A percentile compares a stretch with the other conserved stretches of the same genome.
phyloP scores from a whole-genome alignment of 208 protist genomes.

The Tritrichomonas musculus region DNA sequence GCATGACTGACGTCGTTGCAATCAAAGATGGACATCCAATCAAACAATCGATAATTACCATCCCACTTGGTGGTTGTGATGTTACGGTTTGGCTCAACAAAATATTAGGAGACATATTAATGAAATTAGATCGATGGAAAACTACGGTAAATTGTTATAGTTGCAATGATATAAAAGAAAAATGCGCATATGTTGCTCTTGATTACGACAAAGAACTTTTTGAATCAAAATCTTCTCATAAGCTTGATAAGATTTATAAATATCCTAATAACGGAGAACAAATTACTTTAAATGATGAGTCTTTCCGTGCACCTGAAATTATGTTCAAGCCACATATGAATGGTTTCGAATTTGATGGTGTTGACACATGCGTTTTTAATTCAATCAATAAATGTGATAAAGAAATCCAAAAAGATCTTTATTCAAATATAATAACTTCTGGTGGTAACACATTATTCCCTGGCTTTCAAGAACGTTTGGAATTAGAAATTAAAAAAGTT shows the following conservation, averaged over 20 bases:
- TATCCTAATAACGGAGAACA: constrained; percentile 64
- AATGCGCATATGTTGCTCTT: constrained; percentile 58
- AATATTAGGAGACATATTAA: constrained; percentile 46
- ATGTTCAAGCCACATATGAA: constrained; percentile 68
- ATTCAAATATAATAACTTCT: constrained; percentile 55
- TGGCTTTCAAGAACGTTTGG: constrained; percentile 83
- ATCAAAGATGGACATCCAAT: constrained; percentile 71
- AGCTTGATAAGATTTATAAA: constrained; percentile 57
- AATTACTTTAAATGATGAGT: constrained; percentile 50
- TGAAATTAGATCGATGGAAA: constrained; percentile 54
- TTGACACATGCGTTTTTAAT: constrained; percentile 56
- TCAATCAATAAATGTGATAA: constrained; percentile 63
- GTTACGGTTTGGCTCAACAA: constrained; percentile 63
- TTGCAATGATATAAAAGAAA: constrained; percentile 64
- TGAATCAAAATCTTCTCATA: constrained; percentile 44
- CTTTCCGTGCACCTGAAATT: constrained; percentile 62
- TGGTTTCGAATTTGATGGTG: constrained; percentile 50
- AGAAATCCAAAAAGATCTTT: constrained; percentile 58
- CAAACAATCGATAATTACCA: constrained; percentile 56
- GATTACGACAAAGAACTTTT: constrained; percentile 60
- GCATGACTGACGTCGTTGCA: constrained; percentile 86
- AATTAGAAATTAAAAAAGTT: constrained; percentile 61
- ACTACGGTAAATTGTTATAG: constrained; percentile 57
- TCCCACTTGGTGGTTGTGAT: constrained; percentile 60
- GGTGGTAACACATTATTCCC: constrained; percentile 57